Evolutionary conservation across 2,329 filamentous ascomycete species (phyloP).

Genomic region (Meredithiella fracta): DNA sequence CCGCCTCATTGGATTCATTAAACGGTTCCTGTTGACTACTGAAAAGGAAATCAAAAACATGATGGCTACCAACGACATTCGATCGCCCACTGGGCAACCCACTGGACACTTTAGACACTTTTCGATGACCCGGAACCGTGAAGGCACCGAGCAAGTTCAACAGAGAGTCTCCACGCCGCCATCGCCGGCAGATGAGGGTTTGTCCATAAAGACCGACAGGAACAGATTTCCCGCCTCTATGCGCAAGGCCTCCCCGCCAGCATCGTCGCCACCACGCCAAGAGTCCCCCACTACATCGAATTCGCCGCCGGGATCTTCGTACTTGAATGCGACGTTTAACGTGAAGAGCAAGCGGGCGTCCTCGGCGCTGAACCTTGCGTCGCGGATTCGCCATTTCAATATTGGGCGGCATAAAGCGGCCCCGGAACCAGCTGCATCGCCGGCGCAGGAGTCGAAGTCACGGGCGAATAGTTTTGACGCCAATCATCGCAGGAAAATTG

Average conservation of each 20-base stretch:
- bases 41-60: slow-evolving; percentile 6
- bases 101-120: neutral
- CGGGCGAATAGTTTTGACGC: slow-evolving; percentile 36
- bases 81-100: neutral
- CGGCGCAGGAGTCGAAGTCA: slow-evolving; percentile 16
- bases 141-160: neutral
- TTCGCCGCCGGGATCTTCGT: neutral
- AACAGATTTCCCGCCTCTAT: neutral
- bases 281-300: too few relatives aligned
- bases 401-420: slow-evolving; percentile 20
- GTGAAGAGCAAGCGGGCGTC: neutral
- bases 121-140: neutral
- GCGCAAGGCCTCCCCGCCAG: neutral
- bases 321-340: neutral
- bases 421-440: slow-evolving; percentile 4
- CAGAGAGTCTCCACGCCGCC: neutral
- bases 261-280: too few relatives aligned
- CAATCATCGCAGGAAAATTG: slow-evolving; percentile 17
- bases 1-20: neutral
- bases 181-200: neutral
- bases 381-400: slow-evolving; percentile 25
- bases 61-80: neutral
- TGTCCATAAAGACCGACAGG: neutral
- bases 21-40: neutral
- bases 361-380: slow-evolving; percentile 15